Evolutionary conservation across 73 alveolate genomes (phyloP), one percentile per base, ranked within the genome.

Genomic region (Uronychia setigera): DNA sequence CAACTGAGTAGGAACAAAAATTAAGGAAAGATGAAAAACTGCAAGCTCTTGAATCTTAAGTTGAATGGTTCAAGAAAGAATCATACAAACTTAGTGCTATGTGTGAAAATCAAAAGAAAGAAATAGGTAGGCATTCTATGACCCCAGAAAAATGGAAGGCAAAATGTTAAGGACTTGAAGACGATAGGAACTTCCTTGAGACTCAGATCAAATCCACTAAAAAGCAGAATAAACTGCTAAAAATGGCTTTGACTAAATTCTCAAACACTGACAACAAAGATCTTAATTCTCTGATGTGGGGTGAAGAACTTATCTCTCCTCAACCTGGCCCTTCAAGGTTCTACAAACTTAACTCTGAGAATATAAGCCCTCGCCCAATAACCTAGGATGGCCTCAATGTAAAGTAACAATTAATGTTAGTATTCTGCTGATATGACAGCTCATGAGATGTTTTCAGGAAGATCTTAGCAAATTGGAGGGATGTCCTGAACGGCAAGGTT

Each of bases 1-100:
- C 94, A 1, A 82, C 79, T 67, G 90, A 88, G 28, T 29, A 81
- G 26, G 94, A 88, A 74, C 76, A 74, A 29, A 74, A 82, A 58
- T 1, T 32, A 29, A 33, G 33, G 28, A 32, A 88, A 74, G 94
- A 88, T 33, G 59, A 83, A 1, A 80, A 80, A 58, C 59, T 88
- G 1, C 58, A 67, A n/a, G 81, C 34, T 1, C 78, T 82, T 0
- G 90, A 81, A 46, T 1, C 34, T 31, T 35, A 88, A 31, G 29
- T 76, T 1, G 29, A 76, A 9, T 60, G 60, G 77, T 81, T 31
- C 60, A 74, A 83, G 59, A 19, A 26, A 27, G 32, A 76, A 31
- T 76, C 87, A 59, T 29, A 35, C 58, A 35, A 88, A 35, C 74
- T 81, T 26, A 29, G 87, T 27, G n/a, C 25, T 1, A 57, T 77